Conservation (phyloP, 2,329 filamentous ascomycete species). For the Colletotrichum shisoi region DNA sequence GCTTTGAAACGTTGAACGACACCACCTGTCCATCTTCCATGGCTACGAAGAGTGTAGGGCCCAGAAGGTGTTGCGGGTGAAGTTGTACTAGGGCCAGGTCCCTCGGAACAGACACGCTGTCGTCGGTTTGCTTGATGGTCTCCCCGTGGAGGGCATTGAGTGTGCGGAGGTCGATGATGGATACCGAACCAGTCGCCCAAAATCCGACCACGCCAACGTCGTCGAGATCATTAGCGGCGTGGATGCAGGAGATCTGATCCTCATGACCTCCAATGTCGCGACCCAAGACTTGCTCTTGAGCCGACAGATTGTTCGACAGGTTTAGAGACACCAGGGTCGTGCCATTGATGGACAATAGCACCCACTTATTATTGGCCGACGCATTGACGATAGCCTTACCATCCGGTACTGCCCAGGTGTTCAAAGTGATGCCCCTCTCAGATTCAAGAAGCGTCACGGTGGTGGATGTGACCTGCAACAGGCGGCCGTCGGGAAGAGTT, state of each 20-base stretch:
- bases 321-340: constrained; percentile 74
- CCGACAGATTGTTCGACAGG: constrained; percentile 64
- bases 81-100: constrained; percentile 82
- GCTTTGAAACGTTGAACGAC: constrained; percentile 75
- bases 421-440: constrained; percentile 37
- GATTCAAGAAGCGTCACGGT: constrained; percentile 31
- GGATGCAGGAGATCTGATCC: constrained; percentile 86
- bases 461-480: constrained; percentile 36
- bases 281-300: constrained; percentile 67
- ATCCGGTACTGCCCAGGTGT: constrained; percentile 43
- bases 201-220: constrained; percentile 82
- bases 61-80: constrained; percentile 64
- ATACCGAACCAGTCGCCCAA: constrained; percentile 83
- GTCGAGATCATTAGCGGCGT: constrained; percentile 70
- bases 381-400: constrained; percentile 75
- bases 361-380: constrained; percentile 73
- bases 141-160: constrained; percentile 73
- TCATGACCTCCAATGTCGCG: constrained; percentile 50
- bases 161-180: constrained; percentile 73
- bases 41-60: constrained; percentile 83
- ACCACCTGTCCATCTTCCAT: constrained; percentile 93
- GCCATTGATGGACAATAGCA: constrained; percentile 79
- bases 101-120: constrained; percentile 80
- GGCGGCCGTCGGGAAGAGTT: constrained; percentile 55
- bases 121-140: constrained; percentile 64